Evolutionary conservation across 2,329 filamentous ascomycete species (phyloP), one percentile per base, ranked within the genome.

Genomic region (Fusarium nurragi): DNA sequence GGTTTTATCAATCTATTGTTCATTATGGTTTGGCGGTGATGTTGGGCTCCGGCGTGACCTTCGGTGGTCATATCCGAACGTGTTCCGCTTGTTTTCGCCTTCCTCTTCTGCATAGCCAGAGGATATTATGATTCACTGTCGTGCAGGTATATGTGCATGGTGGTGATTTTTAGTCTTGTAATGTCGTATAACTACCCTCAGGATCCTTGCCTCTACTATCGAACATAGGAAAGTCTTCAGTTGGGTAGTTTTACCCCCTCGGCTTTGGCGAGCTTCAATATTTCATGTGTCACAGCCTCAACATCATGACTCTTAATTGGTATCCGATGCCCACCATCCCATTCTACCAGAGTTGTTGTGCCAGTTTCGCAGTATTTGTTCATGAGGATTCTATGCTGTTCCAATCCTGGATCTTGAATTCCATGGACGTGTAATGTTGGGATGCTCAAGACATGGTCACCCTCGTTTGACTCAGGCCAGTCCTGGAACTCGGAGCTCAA

Each of bases 311-410:
- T 80, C 79, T 90, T 91, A 58, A 94, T 83, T 3, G 90, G 89
- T 45, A 94, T 80, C 7, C 91, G 79, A 74, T 94, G 91, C 2
- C 81, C 83, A 0, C 90, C 91, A 55, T 91, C 84, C 91, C 91
- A 94, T 74, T 93, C 88, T 2, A 94, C 74, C 41, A 93, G 61
- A 36, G 76, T 81, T 7, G 83, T 78, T 4, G 78, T 85, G 0
- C 80, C 82, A 11, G 78, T 71, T 46, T 86, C 80, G 71, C 87
- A 91, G 73, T 89, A 93, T 48, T 84, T 76, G 10, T 84, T 74
- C 47, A 87, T 71, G 66, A 94, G 70, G 53, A 80, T 53, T 30
- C 70, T 50, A 14, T 79, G 77, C 40, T 86, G 75, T 49, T 85
- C 78, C 45, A 93, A 65, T 0, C 89, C 90, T 0, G 83, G 79